Conservation (phyloP, 495 filamentous ascomycete species). For the Xylaria venustula region DNA sequence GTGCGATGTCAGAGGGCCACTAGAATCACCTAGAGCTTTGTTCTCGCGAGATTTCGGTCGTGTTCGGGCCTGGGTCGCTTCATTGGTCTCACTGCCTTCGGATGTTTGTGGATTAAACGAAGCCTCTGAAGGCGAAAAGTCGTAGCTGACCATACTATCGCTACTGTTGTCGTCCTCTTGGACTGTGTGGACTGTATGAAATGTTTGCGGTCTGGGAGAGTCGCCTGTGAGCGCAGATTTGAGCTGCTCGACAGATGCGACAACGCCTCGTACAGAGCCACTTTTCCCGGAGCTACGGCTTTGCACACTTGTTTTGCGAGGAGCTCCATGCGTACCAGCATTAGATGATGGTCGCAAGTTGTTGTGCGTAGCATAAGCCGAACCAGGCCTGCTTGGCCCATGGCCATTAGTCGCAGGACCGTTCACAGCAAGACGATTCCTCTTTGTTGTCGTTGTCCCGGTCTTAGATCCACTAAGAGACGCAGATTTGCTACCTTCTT, state of each 20-base stretch:
- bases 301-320: constrained; percentile 43
- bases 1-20: constrained; percentile 50
- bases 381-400: constrained; percentile 27
- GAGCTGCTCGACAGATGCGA: constrained; percentile 85
- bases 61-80: constrained; percentile 19
- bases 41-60: constrained; percentile 38
- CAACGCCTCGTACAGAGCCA: constrained; percentile 60
- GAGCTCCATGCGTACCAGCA: constrained; percentile 25
- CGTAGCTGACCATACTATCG: constrained; percentile 60
- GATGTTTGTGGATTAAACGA: constrained; percentile 44
- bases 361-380: constrained; percentile 38
- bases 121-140: constrained; percentile 51
- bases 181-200: constrained; percentile 24
- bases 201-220: constrained; percentile 54
- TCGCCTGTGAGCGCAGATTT: constrained; percentile 53
- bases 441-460: constrained; percentile 56
- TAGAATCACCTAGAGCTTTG: constrained; percentile 28
- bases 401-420: constrained; percentile 46
- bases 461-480: constrained; percentile 72
- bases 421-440: constrained; percentile 57
- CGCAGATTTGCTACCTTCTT: constrained; percentile 63
- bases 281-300: constrained; percentile 51
- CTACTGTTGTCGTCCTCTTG: constrained; percentile 46
- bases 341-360: constrained; percentile 44
- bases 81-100: constrained; percentile 16